Conservation (phyloP, 2,329 filamentous ascomycete genomes). For the Pseudogymnoascus sp. region DNA sequence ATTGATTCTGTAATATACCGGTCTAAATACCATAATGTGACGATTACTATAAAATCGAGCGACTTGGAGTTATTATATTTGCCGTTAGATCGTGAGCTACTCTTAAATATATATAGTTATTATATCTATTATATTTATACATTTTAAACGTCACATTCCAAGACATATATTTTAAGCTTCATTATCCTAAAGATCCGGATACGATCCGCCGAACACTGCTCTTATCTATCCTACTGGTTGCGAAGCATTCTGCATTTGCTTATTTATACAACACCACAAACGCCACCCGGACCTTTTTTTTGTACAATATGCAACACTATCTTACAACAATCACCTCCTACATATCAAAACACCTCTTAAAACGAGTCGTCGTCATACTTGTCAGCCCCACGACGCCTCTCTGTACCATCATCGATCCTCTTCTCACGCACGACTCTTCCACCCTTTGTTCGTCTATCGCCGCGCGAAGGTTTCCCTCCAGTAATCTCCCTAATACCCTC, state of each 20-base stretch:
- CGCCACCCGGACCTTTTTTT: not conserved
- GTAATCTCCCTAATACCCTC: slow-evolving; percentile 21
- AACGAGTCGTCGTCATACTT: not conserved
- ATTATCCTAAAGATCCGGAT: too few relatives aligned
- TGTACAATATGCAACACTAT: not conserved
- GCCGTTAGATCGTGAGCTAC: too few relatives aligned
- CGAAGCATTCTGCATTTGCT: not conserved
- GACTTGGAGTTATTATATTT: too few relatives aligned
- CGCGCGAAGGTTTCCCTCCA: slow-evolving; percentile 12
- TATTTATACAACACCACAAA: not conserved
- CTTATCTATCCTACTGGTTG: not conserved
- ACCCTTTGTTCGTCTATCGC: slow-evolving; percentile 28
- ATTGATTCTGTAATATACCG: too few relatives aligned
- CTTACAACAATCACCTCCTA: not conserved
- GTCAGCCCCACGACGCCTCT: not conserved
- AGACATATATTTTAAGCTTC: too few relatives aligned
- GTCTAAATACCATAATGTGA: too few relatives aligned
- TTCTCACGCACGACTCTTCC: slow-evolving; percentile 28
- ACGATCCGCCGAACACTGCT: too few relatives aligned
- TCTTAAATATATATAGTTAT: too few relatives aligned
- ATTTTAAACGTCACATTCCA: too few relatives aligned
- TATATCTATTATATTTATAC: too few relatives aligned
- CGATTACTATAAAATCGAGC: too few relatives aligned
- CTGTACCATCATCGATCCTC: slow-evolving; percentile 18
- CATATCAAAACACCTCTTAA: not conserved